Conservation (phyloP, 257 asterid species). For the Echites panduratus region DNA sequence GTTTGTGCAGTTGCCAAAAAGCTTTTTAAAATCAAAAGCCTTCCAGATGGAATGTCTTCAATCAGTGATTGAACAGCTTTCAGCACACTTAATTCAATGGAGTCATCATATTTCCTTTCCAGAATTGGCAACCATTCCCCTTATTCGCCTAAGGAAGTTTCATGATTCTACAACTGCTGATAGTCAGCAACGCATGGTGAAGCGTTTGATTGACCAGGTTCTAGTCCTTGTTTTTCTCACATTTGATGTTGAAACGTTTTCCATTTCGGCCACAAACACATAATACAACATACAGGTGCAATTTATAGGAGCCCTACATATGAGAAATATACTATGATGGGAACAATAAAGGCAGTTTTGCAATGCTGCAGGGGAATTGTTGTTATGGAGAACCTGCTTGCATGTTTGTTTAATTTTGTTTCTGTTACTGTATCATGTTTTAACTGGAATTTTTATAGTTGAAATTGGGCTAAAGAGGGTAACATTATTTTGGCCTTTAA, state of each 20-base stretch:
- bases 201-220: conserved; percentile 90
- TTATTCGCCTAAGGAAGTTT: conserved; percentile 58
- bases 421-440: background rate
- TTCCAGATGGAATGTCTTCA: conserved; percentile 77
- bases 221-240: conserved; percentile 12
- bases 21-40: conserved; percentile 51
- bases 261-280: background rate
- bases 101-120: conserved; percentile 84
- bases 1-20: conserved; percentile 74
- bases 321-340: conserved; percentile 1
- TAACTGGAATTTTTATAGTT: background rate
- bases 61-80: conserved; percentile 62
- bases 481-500: background rate
- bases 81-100: conserved; percentile 80
- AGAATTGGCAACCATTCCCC: conserved; percentile 78
- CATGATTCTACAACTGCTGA: conserved; percentile 47
- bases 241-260: background rate
- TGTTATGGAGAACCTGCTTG: background rate
- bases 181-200: conserved; percentile 53
- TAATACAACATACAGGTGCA: background rate
- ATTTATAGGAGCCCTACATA: background rate
- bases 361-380: background rate
- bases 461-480: background rate
- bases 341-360: background rate
- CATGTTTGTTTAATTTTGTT: background rate